Evolutionary conservation across 768 basidiomycete genomes (phyloP), one percentile per base, ranked within the genome.

Genomic region (Rubroboletus satanas): DNA sequence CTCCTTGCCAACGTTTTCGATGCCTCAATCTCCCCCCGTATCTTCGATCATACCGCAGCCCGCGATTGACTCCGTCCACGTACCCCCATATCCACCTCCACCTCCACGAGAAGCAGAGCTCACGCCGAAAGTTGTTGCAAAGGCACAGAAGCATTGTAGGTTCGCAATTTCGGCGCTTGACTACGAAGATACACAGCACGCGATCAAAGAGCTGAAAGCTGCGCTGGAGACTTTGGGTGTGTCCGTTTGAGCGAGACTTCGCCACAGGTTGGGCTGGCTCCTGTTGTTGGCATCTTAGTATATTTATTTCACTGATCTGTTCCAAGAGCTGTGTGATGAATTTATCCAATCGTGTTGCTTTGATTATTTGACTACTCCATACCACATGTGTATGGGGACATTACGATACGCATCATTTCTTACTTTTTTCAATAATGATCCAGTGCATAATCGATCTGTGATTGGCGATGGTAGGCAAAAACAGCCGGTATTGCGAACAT

Each of bases 161-260:
- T 97, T 88, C 73, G 96, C 96, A 7, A 91, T 98, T 54, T 93
- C 90, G 31, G 84, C 97, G n/a, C 76, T 99, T 51, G 93, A 98
- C 66, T 98, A 95, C 68, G 96, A 98, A 67, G 96, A 99, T 70
- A 77, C 79, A 10, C 88, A 89, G 59, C 89, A 90, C 62, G 96
- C 96, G 17, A 79, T 82, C 65, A 86, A 81, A 67, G 93, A 99
- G 72, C 71, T 99, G 60, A 78, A 81, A 60, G 77, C 81, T 35
- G 96, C 96, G 14, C 71, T 99, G 58, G 77, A 75, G 32, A 70
- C 82, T 33, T 74, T 93, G 21, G 88, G 83, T 23, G 84, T 75
- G 5, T 82, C 65, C 72, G 44, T 57, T 33, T 59, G 52, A 62
- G 21, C 8, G 36, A 12, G 8, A 7, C 6, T 31, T 28, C 26